Evolutionary conservation across 83 land plant species (phyloP).

Genomic region (Larix sibirica): DNA sequence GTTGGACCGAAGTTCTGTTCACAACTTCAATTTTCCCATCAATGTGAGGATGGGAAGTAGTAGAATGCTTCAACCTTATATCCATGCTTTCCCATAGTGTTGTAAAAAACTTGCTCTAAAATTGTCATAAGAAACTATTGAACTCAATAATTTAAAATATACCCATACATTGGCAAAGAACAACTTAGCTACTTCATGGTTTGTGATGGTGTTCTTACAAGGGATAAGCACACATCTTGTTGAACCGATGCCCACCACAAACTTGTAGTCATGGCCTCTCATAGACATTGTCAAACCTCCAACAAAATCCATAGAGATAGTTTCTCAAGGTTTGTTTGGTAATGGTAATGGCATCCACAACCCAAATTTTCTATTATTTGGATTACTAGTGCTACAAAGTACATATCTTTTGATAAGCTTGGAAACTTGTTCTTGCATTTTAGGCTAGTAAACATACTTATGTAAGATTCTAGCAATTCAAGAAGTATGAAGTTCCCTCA

Average conservation of each 20-base stretch:
- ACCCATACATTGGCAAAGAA: neutral
- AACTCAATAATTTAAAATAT: neutral
- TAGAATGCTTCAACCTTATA: too few relatives aligned
- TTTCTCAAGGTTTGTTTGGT: neutral
- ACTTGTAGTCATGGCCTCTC: neutral
- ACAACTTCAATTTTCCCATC: neutral
- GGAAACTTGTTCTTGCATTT: neutral
- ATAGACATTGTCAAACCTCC: neutral
- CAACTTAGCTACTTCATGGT: neutral
- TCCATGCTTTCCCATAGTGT: neutral
- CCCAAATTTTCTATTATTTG: neutral
- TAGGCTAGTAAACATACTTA: neutral
- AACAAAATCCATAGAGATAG: neutral
- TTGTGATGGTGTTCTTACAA: neutral
- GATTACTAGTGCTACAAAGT: neutral
- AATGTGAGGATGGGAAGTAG: too few relatives aligned
- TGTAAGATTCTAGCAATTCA: neutral
- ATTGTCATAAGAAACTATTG: neutral
- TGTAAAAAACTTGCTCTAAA: neutral
- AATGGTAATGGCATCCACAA: neutral
- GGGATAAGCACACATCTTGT: neutral
- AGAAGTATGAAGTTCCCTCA: neutral
- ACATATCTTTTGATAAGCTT: neutral
- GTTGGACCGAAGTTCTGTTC: neutral
- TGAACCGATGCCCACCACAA: neutral